Evolutionary conservation across 257 asterid species (phyloP).

Genomic region (Solanum neorickii): DNA sequence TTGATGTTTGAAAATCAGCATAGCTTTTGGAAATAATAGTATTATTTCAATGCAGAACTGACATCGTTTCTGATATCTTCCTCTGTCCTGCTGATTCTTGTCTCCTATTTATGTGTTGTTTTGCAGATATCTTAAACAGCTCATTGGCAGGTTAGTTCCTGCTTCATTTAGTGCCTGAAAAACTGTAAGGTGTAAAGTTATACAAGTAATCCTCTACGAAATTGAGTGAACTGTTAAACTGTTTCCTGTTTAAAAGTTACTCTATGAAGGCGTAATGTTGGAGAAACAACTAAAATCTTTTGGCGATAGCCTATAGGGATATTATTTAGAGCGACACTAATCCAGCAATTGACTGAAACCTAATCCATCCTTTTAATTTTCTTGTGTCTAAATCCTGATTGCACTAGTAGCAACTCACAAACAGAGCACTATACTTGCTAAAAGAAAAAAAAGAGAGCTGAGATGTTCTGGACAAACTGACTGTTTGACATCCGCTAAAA

Average conservation of each 20-base stretch:
- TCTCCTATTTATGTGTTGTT: neutral
- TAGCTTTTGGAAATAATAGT: neutral
- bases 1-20: neutral
- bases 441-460: neutral
- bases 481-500: neutral
- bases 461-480: neutral
- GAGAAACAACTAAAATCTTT: neutral
- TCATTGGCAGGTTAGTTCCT: conserved; percentile 18
- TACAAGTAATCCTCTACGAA: neutral
- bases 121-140: conserved; percentile 15
- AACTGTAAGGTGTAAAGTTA: neutral
- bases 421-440: neutral
- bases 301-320: neutral
- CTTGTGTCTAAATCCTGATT: neutral
- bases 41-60: neutral
- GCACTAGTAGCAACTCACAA: neutral
- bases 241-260: neutral
- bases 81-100: neutral
- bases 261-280: neutral
- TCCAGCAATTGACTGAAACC: neutral
- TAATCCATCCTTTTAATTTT: neutral
- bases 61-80: neutral
- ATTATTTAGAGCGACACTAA: neutral
- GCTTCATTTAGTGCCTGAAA: neutral
- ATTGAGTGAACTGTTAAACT: neutral